Conservation (phyloP, 192 early-diverging fungal genomes). For the Gorgonomyces haynaldii region DNA sequence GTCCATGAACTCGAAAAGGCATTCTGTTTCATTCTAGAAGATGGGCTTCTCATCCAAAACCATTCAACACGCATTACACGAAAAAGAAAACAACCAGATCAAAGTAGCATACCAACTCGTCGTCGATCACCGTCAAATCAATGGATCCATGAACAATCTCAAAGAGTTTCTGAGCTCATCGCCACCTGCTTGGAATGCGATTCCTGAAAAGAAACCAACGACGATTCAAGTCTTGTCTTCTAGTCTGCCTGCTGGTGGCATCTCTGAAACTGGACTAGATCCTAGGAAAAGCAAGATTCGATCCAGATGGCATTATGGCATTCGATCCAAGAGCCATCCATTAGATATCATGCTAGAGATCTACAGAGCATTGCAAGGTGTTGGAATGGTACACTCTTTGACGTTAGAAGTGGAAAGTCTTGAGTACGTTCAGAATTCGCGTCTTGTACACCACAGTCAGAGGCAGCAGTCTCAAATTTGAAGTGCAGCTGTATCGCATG, state of each 20-base stretch:
- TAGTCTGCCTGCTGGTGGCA: conserved; percentile 34
- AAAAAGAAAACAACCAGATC: conserved; percentile 82
- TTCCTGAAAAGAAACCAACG: conserved; percentile 1
- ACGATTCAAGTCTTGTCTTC: conserved; percentile 33
- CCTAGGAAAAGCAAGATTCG: conserved; percentile 31
- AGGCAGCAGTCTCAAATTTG: conserved; percentile 67
- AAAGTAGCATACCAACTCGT: conserved; percentile 95
- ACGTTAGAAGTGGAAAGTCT: conserved; percentile 71
- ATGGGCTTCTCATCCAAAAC: conserved; percentile 59
- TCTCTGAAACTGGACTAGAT: conserved; percentile 5
- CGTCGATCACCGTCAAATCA: conserved; percentile 62
- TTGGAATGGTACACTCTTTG: conserved; percentile 55
- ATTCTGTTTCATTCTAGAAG: conserved; percentile 34
- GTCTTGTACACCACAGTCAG: conserved; percentile 7
- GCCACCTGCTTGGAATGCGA: no score
- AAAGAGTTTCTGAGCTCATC: no score
- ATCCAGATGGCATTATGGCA: conserved; percentile 97
- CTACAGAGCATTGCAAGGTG: conserved; percentile 79
- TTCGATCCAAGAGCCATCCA: conserved; percentile 80
- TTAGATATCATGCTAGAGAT: conserved; percentile 96
- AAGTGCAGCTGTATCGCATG: conserved; percentile 88
- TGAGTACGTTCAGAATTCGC: conserved; percentile 76
- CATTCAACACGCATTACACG: conserved; percentile 64
- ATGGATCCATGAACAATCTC: conserved; percentile 42
- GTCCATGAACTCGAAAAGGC: conserved; percentile 68